Conservation (phyloP, 106 monocot species). For the Dendrobium officinale region DNA sequence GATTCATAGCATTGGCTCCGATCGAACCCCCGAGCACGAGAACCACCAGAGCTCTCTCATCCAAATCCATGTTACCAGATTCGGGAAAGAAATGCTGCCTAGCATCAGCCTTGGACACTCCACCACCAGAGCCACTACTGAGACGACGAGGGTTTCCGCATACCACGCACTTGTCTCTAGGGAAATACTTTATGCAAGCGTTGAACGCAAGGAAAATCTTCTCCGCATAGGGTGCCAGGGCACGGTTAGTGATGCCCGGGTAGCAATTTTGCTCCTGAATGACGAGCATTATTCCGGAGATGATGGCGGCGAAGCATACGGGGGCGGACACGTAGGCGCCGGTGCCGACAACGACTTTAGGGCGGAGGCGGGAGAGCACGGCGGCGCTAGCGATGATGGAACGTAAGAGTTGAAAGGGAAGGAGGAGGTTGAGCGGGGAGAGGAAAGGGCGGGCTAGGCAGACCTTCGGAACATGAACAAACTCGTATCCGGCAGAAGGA, state of each 20-base stretch:
- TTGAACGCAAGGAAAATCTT: conserved; percentile 36
- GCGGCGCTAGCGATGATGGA: conserved; percentile 12
- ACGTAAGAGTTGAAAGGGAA: conserved; percentile 26
- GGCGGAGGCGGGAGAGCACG: conserved; percentile 19
- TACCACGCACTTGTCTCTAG: conserved; percentile 27
- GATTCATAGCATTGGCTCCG: conserved; percentile 28
- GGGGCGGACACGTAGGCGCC: conserved; percentile 27
- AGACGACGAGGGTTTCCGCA: conserved; percentile 28
- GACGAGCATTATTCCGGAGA: conserved; percentile 21
- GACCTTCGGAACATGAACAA: conserved; percentile 15
- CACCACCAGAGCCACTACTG: not conserved
- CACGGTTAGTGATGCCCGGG: conserved; percentile 26
- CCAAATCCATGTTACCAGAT: not conserved
- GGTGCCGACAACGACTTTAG: conserved; percentile 31
- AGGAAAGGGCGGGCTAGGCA: conserved; percentile 21
- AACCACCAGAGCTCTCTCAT: conserved; percentile 17
- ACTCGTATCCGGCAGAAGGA: conserved; percentile 27
- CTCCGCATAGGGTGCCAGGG: conserved; percentile 17
- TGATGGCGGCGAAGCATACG: conserved; percentile 31
- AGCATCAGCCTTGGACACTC: conserved; percentile 21
- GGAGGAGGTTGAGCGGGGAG: conserved; percentile 25
- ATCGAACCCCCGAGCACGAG: conserved; percentile 37
- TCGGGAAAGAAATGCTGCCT: conserved; percentile 27
- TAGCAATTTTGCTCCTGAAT: conserved; percentile 38
- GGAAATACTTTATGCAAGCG: conserved; percentile 22